Conservation (phyloP, 306 rosid species). For the Mimosa bimucronata region DNA sequence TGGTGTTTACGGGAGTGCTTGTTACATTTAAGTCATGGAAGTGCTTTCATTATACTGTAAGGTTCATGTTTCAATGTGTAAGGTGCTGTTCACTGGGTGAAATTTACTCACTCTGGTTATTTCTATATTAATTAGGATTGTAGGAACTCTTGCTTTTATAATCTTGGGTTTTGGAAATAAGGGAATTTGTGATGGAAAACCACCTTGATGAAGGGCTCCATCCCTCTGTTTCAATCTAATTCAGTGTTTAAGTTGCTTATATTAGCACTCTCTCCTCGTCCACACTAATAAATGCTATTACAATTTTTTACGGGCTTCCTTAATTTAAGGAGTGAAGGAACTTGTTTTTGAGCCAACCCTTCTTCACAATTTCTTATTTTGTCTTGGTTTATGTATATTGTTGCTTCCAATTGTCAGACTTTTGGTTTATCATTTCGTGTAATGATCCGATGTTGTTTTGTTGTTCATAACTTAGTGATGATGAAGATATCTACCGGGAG, state of each 20-base stretch:
- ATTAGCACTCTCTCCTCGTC: background rate
- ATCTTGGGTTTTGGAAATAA: background rate
- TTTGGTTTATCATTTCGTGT: background rate
- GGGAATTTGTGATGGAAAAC: background rate
- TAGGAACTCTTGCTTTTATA: background rate
- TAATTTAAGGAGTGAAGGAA: background rate
- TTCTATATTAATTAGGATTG: background rate
- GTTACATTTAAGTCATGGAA: background rate
- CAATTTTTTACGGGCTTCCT: background rate
- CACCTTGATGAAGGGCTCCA: background rate
- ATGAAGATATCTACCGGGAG: conserved; percentile 53
- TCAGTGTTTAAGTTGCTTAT: background rate
- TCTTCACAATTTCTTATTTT: background rate
- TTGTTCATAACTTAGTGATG: conserved; percentile 46
- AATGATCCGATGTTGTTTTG: background rate
- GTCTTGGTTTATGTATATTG: background rate
- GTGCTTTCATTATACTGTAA: background rate
- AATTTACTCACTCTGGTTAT: background rate
- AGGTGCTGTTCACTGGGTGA: background rate
- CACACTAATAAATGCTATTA: background rate
- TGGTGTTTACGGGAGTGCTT: background rate
- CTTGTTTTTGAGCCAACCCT: background rate
- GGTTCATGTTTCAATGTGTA: background rate
- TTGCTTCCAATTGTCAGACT: background rate
- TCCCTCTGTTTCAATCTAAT: background rate